phyloP scores from a whole-genome alignment of 148 eudicot genomes.

The Cornus suecica region DNA sequence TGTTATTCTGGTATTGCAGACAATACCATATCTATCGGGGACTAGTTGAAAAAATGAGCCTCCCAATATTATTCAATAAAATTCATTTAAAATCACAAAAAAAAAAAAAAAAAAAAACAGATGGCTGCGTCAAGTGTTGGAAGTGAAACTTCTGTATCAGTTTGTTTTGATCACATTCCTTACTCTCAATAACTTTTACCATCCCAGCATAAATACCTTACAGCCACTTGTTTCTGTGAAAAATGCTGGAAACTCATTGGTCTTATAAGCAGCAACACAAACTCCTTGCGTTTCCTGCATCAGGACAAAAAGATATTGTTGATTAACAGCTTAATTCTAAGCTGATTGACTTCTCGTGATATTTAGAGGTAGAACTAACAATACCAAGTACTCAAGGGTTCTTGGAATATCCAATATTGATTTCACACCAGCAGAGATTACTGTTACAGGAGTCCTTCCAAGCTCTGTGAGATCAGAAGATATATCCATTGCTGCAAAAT shows the following conservation, averaged over 20 bases:
- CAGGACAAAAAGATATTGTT: slow-evolving; percentile 2
- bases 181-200: too few species aligned
- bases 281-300: slow-evolving; percentile 96
- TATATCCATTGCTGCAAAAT: slow-evolving; percentile 82
- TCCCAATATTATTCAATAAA: too few species aligned
- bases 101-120: too few species aligned
- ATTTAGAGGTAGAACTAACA: neutral
- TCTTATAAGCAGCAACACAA: slow-evolving; percentile 86
- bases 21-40: too few species aligned
- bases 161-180: too few species aligned
- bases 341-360: neutral
- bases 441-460: slow-evolving; percentile 85
- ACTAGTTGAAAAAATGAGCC: too few species aligned
- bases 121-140: too few species aligned
- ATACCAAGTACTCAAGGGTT: slow-evolving; percentile 95
- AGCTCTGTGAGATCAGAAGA: slow-evolving; percentile 97
- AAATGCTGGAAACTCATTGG: slow-evolving; percentile 92
- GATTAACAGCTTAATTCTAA: neutral
- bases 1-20: too few species aligned
- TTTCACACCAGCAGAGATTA: slow-evolving; percentile 90
- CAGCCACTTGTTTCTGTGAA: slow-evolving; percentile 87
- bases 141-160: too few species aligned
- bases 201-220: slow-evolving; percentile 41
- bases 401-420: slow-evolving; percentile 95
- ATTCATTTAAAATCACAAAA: too few species aligned